Base-by-base conservation (phyloP, 805 yeast genomes). In the Spathaspora gorwiae region DNA sequence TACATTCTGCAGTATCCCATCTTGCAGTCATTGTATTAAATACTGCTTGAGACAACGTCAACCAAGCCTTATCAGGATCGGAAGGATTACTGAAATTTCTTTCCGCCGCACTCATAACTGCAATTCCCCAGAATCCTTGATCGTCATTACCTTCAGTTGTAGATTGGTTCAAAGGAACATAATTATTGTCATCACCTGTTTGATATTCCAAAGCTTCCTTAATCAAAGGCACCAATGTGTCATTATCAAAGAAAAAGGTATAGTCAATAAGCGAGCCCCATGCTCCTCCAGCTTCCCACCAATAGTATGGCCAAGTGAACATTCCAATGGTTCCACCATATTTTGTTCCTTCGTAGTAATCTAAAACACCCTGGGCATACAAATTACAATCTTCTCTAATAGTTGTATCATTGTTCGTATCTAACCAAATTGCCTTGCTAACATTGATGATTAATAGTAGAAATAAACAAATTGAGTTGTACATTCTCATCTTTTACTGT, bases 241-340 rank as follows among this genome's bases (percentile, higher is more conserved):
- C 77, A 61, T 90, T 85, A 34, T 83, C 78, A 62, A 87, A 79
- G 60, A 74, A 83, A 53, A 61, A 81, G 68, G 88, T 76, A 64
- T 86, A 84, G 62, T 90, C 97, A 37, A 92, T 59, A 75, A 92
- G 70, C 14, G 86, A 74, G 7, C 96, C 96, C 87, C 90, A 89
- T 1, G 92, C 96, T 49, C 90, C 95, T 53, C 98, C 98, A 8
- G 97, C 96, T 68, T 90, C 89, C 97, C 97, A 90, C 99, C 98
- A 92, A 74, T 92, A 92, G 73, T 92, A 90, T 0, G 98, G 98
- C 59, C 74, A 69, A 10, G 83, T 71, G 63, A 94, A 90, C 90
- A 86, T 82, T 37, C 98, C 99, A 26, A 87, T 72, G 5, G 90
- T 78, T 7, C 90, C 85, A 32, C 97, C 97, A 37, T 73, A 62